phyloP scores from a whole-genome alignment of 345 rosid genomes.

The Lepidium didymum region DNA sequence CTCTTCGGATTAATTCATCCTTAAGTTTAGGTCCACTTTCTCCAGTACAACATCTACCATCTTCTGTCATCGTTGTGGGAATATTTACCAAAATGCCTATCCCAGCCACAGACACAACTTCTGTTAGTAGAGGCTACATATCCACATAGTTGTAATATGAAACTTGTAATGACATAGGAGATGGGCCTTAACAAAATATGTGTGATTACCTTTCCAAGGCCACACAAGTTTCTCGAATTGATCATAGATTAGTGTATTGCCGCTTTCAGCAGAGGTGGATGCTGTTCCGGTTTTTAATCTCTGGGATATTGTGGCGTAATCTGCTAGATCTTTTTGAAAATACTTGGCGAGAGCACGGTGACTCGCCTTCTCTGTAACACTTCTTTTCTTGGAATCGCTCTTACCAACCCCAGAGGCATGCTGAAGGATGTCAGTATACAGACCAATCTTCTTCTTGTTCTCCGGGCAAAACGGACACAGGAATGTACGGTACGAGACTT shows the following conservation, averaged over 20 bases:
- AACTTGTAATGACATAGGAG: conserved; percentile 2
- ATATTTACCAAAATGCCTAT: conserved; percentile 80
- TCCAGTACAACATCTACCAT: conserved; percentile 57
- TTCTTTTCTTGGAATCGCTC: conserved; percentile 67
- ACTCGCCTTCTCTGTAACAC: conserved; percentile 60
- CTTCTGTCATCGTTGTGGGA: conserved; percentile 53
- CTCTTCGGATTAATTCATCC: conserved; percentile 63
- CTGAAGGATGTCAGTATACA: conserved; percentile 67
- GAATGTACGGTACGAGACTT: conserved; percentile 48
- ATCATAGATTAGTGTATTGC: conserved; percentile 27
- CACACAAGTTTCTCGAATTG: conserved; percentile 69
- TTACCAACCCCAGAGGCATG: conserved; percentile 96
- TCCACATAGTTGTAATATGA: conserved; percentile 1
- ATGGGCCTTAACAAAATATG: background rate
- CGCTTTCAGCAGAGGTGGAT: conserved; percentile 24
- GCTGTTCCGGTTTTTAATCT: conserved; percentile 23
- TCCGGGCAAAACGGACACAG: conserved; percentile 75
- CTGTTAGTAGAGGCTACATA: conserved; percentile 1
- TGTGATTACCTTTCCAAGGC: conserved; percentile 31
- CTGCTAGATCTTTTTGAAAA: conserved; percentile 46
- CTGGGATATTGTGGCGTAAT: conserved; percentile 13
- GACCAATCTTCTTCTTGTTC: conserved; percentile 62
- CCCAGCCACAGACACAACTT: conserved; percentile 49
- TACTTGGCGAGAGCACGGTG: conserved; percentile 81
- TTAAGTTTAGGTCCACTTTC: conserved; percentile 83